Evolutionary conservation across 83 land plant species (phyloP), one percentile per base, ranked within the genome.

Genomic region (Thuja plicata): DNA sequence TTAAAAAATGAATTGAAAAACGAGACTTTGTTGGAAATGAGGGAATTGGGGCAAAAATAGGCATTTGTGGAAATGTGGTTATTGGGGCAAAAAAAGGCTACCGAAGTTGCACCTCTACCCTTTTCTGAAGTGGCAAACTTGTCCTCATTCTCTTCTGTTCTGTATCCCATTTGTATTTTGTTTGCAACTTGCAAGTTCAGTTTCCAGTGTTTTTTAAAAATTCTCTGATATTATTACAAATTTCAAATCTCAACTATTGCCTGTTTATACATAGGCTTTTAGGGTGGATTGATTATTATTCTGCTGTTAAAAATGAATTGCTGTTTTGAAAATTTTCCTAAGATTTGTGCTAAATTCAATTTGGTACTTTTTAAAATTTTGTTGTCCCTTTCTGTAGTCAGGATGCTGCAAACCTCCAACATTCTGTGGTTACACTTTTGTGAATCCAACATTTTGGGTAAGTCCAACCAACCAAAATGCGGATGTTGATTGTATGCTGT

Each of bases 361-460:
- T 52, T 12, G 27, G 1, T 85, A 8, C 57, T 84, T 54, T 34
- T 85, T 54, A 0, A 54, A 54, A 16, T 87, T 38, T 15, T 87
- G 71, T 87, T 38, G 9, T 73, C 54, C 34, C 21, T 21, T 48
- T 45, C 0, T 71, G 88, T 94, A 95, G 97, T 92, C 97, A 41
- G 97, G 97, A 55, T 95, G 97, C 92, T 95, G 97, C 91, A 95
- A 94, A 88, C 96, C 96, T 52, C 96, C 96, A n/a, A 88, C 92
- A 37, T 89, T 82, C 35, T 95, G 96, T 87, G 96, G 96, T 43
- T 94, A 86, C 71, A 82, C 48, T 9, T 95, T 91, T 78, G 91
- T 92, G 89, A 92, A 91, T 77, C 94, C 96, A 71, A 95, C 96
- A 15, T 90, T 85, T 48, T 95, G 96, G 96, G 45, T 77, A 57